Evolutionary conservation across 768 basidiomycete genomes (phyloP), one percentile per base, ranked within the genome.

Genomic region (Suillus discolor): DNA sequence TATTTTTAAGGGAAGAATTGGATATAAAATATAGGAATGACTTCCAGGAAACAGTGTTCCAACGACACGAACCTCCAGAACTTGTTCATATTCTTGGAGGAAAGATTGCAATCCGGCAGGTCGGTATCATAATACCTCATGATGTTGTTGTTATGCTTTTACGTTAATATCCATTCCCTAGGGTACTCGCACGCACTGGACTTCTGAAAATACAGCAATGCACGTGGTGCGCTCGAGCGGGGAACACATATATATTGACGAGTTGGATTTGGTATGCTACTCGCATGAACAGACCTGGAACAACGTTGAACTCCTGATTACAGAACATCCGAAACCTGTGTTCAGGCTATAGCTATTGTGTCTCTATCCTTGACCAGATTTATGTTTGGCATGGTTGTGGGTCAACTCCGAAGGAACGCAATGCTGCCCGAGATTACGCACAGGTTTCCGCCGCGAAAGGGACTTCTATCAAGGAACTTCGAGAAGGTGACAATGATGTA

Each of bases 381-480:
- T 94, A 92, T 69, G 85, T 94, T 41, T 95, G 94, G 93, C 81
- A 93, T 73, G 93, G 93, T 4, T 81, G 85, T 62, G 93, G 93
- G 31, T 88, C 93, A 3, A 80, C 80, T 16, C 55, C 79, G 7
- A 67, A 69, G 39, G 93, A 95, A 75, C 84, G 87, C 64, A 69
- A 80, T 38, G 90, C 88, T 6, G 91, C 92, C 0, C 68, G 85
- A 20, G 74, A 79, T 65, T 94, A 94, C 73, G 90, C 85, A 3
- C 77, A 79, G 39, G 76, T 73, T 7, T 77, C 92, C 47, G 77
- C 81, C 0, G 69, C 73, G 23, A 77, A 77, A 57, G 73, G 78
- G 5, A 75, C 75, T 8, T 72, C 72, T 18, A 77, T 88, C 23
- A 77, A 84, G 8, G 89, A 91, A 67, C 81, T 94, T 11, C 67